phyloP scores from a whole-genome alignment of 805 yeast species.

The Saitoella complicata region DNA sequence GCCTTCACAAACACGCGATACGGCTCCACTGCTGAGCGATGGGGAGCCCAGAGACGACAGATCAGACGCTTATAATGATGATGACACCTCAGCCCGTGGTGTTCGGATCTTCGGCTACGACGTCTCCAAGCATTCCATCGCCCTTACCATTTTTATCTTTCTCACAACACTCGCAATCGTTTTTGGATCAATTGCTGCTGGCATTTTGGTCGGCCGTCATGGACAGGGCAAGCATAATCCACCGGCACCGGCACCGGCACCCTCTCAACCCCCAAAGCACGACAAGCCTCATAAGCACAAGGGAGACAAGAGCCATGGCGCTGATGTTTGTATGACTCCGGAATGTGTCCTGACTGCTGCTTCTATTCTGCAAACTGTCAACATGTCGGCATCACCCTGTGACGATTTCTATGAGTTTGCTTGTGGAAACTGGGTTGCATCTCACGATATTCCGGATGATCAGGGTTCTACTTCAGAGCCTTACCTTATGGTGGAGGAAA shows the following conservation, averaged over 20 bases:
- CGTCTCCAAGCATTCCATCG: no score
- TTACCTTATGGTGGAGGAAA: slow-evolving; percentile 9
- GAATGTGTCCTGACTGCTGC: slow-evolving; percentile 11
- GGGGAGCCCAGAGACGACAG: no score
- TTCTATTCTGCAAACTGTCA: slow-evolving; percentile 9
- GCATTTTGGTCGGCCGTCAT: no score
- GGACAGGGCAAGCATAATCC: background rate
- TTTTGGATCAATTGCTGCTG: no score
- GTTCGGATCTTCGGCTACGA: no score
- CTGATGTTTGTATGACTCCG: slow-evolving; percentile 8
- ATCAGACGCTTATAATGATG: no score
- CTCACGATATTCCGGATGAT: slow-evolving; percentile 10
- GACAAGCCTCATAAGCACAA: background rate
- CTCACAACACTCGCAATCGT: no score
- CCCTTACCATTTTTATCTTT: no score
- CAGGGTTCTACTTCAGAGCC: slow-evolving; percentile 11
- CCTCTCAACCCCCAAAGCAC: background rate
- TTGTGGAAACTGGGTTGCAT: slow-evolving; percentile 12
- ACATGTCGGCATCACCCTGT: slow-evolving; percentile 10
- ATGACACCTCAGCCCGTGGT: no score
- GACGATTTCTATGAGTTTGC: slow-evolving; percentile 11
- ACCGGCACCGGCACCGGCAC: background rate
- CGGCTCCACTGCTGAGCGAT: no score
- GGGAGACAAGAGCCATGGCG: background rate
- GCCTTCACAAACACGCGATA: no score